Conservation (phyloP, 768 basidiomycete species). For the Suillus subalutaceus region DNA sequence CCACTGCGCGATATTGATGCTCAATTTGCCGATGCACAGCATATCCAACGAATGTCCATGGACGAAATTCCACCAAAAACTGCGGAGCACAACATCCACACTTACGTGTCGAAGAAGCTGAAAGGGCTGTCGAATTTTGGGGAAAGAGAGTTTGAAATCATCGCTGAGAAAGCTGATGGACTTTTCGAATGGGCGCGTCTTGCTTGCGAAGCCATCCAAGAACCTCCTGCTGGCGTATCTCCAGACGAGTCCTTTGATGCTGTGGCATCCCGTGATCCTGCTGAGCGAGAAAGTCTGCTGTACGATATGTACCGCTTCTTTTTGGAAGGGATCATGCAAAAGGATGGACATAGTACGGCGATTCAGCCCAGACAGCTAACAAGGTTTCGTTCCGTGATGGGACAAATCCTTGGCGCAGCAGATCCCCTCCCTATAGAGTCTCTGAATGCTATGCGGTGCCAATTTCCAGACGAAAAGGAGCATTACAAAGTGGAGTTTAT, state of each 20-base stretch:
- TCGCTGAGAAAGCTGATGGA: constrained; percentile 11
- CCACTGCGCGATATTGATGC: constrained; percentile 4
- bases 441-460: constrained; percentile 7
- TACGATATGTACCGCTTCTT: constrained; percentile 10
- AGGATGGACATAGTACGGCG: background rate
- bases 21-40: background rate
- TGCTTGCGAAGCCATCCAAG: constrained; percentile 14
- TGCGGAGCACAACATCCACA: constrained; percentile 5
- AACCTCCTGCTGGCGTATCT: constrained; percentile 1
- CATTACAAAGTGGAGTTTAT: constrained; percentile 10
- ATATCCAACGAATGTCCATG: constrained; percentile 6
- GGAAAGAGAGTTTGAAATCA: background rate
- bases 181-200: constrained; percentile 15
- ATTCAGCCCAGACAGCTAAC: background rate
- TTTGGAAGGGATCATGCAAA: constrained; percentile 7
- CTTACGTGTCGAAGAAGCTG: constrained; percentile 9
- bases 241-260: constrained; percentile 5
- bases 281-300: background rate
- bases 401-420: background rate
- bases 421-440: constrained; percentile 12
- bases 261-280: background rate
- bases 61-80: constrained; percentile 8
- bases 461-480: constrained; percentile 1
- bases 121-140: background rate
- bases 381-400: constrained; percentile 10